Percentiles rank a stretch among this genome's conserved stretches.
Conservation (phyloP, 2,329 filamentous ascomycete species). For the Fusarium marasasianum region DNA sequence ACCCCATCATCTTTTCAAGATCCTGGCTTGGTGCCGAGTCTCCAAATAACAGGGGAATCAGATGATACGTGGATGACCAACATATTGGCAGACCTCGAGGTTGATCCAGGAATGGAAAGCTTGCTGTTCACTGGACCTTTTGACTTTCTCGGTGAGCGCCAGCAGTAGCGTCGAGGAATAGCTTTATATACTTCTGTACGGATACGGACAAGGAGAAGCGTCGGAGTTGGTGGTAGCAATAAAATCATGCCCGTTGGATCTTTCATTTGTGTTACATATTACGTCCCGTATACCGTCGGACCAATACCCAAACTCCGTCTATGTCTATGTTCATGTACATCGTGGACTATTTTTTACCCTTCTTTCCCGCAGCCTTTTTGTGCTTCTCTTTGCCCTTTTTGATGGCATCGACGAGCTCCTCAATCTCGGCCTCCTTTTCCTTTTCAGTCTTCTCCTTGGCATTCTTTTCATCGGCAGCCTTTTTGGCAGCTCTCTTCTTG, state of each 20-base stretch:
- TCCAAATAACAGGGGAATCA: conserved; percentile 23
- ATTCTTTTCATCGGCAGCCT: conserved; percentile 49
- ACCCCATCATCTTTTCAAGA: conserved; percentile 17
- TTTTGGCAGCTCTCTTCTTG: conserved; percentile 55
- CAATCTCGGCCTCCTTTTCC: conserved; percentile 46
- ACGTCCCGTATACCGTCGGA: conserved; percentile 5
- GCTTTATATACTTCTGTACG: conserved; percentile 7
- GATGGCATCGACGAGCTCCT: conserved; percentile 55
- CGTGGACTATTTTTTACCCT: conserved; percentile 36
- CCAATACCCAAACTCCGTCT: conserved; percentile 33
- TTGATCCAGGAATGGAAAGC: conserved; percentile 28
- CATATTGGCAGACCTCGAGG: conserved; percentile 29
- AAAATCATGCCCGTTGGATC: conserved; percentile 8
- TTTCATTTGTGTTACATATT: neutral
- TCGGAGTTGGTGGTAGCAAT: conserved; percentile 15
- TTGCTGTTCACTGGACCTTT: conserved; percentile 34
- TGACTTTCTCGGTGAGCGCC: conserved; percentile 32
- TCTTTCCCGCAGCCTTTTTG: conserved; percentile 38
- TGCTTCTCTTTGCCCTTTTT: conserved; percentile 53
- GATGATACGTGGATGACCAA: conserved; percentile 29
- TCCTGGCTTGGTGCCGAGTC: conserved; percentile 13
- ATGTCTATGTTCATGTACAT: conserved; percentile 33
- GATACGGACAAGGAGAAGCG: conserved; percentile 23
- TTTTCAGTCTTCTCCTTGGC: conserved; percentile 50
- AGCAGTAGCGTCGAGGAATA: neutral